Evolutionary conservation across 257 asterid genomes (phyloP), one percentile per base, ranked within the genome.

Genomic region (Plantago major): DNA sequence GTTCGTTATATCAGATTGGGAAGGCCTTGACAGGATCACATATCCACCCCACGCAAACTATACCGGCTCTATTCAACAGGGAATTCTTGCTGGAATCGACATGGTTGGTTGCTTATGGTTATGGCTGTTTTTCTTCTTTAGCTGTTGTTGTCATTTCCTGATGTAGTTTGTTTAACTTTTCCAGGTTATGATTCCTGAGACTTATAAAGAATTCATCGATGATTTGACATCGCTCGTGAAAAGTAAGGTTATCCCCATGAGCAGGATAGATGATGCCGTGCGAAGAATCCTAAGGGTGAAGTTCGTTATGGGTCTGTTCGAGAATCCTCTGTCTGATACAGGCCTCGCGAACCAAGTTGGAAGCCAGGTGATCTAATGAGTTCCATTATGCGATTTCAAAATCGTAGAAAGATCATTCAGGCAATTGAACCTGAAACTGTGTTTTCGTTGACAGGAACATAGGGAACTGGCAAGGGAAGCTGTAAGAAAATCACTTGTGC

Each of bases 401-500:
- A 17, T 42, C 42, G 16, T 52, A 11, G 28, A 22, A 26, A 49
- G 6, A 47, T 12, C 3, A 51, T 40, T 49, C 5, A 33, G 8
- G 10, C 17, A 18, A 22, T 19, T n/a, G 16, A 33, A 33, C 40
- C 49, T 43, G 16, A 50, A 55, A 51, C 7, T n/a, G 12, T 0
- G n/a, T 18, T 40, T 57, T 42, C 43, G 59, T 42, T 5, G 15
- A 59, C 72, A 84, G 89, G 83, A 80, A 37, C 85, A 85, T 47
- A 70, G 85, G 55, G 73, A 74, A 43, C 67, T 84, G 76, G 86
- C 93, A 17, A 76, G 83, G 33, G 85, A 78, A 79, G 89, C 78
- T 2, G 89, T 82, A 68, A 79, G 90, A 50, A 83, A 79, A 59
- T 79, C 93, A 1, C 87, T 79, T 9, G 93, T 84, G 50, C 81